A percentile compares a stretch with the other conserved stretches of the same genome.
These are phyloP conservation scores for Boeremia exigua DNA, from an alignment of 2,329 filamentous ascomycete genomes.

Conservation along the genomic window DNA sequence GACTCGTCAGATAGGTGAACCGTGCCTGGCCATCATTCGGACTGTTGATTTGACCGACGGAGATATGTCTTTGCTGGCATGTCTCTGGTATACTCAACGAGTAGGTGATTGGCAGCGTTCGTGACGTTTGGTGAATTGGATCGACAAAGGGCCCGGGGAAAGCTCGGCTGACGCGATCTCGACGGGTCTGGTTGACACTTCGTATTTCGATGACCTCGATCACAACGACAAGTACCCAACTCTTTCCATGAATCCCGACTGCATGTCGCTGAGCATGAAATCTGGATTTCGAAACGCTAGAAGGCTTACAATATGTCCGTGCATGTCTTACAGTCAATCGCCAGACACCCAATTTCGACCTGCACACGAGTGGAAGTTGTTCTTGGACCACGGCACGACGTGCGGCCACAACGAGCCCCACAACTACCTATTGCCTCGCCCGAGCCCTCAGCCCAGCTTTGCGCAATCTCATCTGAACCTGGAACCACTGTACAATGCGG, in stretches of 20 bases:
- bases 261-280: too few relatives aligned
- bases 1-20: too few relatives aligned
- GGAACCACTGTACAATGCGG: not conserved
- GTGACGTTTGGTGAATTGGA: not conserved
- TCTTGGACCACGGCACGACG: too few relatives aligned
- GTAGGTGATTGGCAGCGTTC: not conserved
- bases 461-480: not conserved
- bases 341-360: too few relatives aligned
- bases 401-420: not conserved
- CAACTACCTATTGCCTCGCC: not conserved
- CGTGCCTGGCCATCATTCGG: too few relatives aligned
- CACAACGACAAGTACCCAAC: not conserved
- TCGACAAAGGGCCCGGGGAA: not conserved
- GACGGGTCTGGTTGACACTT: not conserved
- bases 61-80: not conserved
- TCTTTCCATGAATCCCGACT: not conserved
- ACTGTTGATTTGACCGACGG: not conserved
- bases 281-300: too few relatives aligned
- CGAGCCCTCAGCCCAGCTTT: not conserved
- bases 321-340: too few relatives aligned
- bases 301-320: too few relatives aligned
- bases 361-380: not conserved
- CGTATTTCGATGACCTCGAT: not conserved
- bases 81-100: not conserved
- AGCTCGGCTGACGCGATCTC: conserved; percentile 1